Percentiles rank a stretch among this genome's conserved stretches.
Conservation (phyloP, 345 rosid species). For the Angophora floribunda region DNA sequence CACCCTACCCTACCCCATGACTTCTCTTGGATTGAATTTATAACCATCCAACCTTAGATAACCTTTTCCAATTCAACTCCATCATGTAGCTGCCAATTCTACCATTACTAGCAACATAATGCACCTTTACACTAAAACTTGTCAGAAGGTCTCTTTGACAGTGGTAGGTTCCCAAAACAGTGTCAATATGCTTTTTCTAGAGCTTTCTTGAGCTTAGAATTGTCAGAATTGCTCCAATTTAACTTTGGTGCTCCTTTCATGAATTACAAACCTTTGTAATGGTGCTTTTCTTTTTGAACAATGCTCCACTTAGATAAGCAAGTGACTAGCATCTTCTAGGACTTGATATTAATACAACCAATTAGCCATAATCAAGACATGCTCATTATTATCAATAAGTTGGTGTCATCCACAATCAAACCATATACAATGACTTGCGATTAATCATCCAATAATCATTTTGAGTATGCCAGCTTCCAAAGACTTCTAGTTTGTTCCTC, state of each 20-base stretch:
- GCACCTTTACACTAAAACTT: neutral
- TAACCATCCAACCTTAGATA: neutral
- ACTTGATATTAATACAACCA: too few relatives aligned
- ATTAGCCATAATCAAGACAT: too few relatives aligned
- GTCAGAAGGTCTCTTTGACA: neutral
- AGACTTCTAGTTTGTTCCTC: too few relatives aligned
- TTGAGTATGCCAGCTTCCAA: too few relatives aligned
- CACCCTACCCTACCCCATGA: neutral
- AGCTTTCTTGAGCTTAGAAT: neutral
- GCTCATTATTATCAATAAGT: too few relatives aligned
- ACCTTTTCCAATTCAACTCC: too few relatives aligned
- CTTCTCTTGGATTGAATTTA: neutral
- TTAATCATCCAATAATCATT: too few relatives aligned
- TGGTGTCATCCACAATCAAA: accelerated
- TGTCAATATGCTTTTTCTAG: neutral
- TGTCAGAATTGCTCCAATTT: neutral
- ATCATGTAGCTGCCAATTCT: too few relatives aligned
- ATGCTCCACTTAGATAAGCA: too few relatives aligned
- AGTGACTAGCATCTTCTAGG: too few relatives aligned
- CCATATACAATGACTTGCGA: too few relatives aligned
- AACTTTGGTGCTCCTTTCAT: neutral
- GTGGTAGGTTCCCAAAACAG: neutral
- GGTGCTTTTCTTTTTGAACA: neutral
- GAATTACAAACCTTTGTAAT: neutral
- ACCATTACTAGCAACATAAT: neutral